phyloP scores from a whole-genome alignment of 305 asterid genomes.

The Fraxinus dipetala region DNA sequence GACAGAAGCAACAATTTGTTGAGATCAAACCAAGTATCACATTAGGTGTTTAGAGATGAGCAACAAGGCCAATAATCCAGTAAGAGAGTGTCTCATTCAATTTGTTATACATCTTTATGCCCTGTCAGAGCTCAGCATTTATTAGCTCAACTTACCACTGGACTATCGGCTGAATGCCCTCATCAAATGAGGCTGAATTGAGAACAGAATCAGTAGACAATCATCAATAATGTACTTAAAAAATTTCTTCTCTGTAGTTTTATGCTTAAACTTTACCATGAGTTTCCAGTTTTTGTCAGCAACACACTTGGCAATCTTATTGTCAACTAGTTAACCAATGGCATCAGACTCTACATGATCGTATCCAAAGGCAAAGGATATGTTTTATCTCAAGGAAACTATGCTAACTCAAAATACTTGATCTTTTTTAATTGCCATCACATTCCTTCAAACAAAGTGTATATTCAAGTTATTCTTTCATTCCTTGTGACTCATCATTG shows the following conservation, averaged over 20 bases:
- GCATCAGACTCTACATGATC: neutral
- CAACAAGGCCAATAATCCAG: neutral
- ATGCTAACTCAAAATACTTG: neutral
- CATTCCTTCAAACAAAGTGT: neutral
- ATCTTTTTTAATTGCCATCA: neutral
- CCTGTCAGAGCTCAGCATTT: neutral
- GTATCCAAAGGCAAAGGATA: neutral
- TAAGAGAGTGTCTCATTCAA: neutral
- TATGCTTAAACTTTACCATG: neutral
- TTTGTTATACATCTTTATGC: neutral
- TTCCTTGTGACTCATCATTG: constrained; percentile 10
- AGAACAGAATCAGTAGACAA: neutral
- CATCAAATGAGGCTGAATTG: neutral
- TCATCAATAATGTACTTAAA: neutral
- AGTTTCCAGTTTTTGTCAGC: neutral
- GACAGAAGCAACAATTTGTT: neutral
- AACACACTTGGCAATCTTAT: neutral
- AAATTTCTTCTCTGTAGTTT: neutral
- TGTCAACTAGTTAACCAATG: neutral
- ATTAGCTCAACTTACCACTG: neutral
- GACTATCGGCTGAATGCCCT: neutral
- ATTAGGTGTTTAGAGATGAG: neutral
- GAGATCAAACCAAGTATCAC: neutral
- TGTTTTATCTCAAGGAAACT: neutral
- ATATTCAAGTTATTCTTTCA: neutral